Conservation (phyloP, 176 grass and related monocot genomes). For the Paspalum vaginatum region DNA sequence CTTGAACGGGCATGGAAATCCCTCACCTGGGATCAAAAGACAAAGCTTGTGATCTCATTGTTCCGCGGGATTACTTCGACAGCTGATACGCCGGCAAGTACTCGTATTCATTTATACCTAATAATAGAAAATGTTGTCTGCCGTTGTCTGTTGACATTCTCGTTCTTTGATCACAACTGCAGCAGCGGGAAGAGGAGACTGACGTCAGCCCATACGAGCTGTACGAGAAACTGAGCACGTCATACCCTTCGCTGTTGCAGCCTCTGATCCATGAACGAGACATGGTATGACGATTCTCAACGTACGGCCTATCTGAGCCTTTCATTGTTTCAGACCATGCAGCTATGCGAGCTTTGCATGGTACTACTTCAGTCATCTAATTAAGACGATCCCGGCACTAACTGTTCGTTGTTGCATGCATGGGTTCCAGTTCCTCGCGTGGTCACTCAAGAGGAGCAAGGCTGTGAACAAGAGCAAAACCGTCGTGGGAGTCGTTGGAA, state of each 20-base stretch:
- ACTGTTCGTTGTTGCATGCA: too few relatives aligned
- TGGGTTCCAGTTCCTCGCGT: slow-evolving; percentile 71
- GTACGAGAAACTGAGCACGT: slow-evolving; percentile 68
- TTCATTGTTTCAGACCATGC: not conserved
- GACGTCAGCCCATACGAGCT: slow-evolving; percentile 65
- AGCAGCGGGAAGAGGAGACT: slow-evolving; percentile 53
- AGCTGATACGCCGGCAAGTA: slow-evolving; percentile 33
- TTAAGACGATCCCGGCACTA: too few relatives aligned
- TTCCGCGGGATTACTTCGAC: slow-evolving; percentile 69
- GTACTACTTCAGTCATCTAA: not conserved
- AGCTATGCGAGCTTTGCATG: not conserved
- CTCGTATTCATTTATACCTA: slow-evolving; percentile 6
- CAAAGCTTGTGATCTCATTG: slow-evolving; percentile 62
- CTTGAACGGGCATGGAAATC: slow-evolving; percentile 95
- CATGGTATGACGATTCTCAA: slow-evolving; percentile 56
- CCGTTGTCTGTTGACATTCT: not conserved
- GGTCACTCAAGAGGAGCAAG: slow-evolving; percentile 98
- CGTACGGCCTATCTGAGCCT: not conserved
- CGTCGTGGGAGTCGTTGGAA: slow-evolving; percentile 78
- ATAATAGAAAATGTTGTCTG: not conserved
- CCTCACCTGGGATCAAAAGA: slow-evolving; percentile 73
- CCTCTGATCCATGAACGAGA: slow-evolving; percentile 90
- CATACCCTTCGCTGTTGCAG: slow-evolving; percentile 84
- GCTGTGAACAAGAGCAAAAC: slow-evolving; percentile 86
- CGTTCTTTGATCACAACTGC: not conserved